These are phyloP conservation scores for Harrya chromipes DNA, from an alignment of 768 basidiomycete genomes.

Conservation along the genomic window DNA sequence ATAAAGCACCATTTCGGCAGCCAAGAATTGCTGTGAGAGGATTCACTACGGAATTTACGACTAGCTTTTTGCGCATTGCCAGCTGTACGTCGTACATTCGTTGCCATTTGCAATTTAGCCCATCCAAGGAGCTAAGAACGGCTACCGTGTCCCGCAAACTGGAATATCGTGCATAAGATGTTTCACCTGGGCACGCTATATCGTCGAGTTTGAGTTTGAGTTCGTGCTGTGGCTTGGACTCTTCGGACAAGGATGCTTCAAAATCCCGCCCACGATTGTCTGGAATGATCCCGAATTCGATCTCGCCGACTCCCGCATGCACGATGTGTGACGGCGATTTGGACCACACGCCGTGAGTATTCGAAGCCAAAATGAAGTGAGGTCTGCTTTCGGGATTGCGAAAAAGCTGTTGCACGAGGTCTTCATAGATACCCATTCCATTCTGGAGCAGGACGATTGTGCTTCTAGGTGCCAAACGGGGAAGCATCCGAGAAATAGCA, in stretches of 20 bases:
- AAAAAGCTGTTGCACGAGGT: constrained; percentile 64
- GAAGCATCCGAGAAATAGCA: constrained; percentile 56
- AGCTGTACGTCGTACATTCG: constrained; percentile 66
- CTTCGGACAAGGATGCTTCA: constrained; percentile 49
- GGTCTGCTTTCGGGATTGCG: constrained; percentile 71
- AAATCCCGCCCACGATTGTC: constrained; percentile 62
- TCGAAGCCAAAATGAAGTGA: constrained; percentile 80
- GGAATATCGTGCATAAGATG: constrained; percentile 44
- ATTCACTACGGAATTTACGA: constrained; percentile 79
- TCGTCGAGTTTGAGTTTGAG: constrained; percentile 50
- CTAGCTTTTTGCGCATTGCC: constrained; percentile 74
- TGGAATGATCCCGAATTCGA: constrained; percentile 79
- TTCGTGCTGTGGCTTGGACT: constrained; percentile 32
- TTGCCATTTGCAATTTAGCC: constrained; percentile 60
- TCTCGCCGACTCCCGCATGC: constrained; percentile 65
- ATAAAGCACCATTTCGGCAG: constrained; percentile 76
- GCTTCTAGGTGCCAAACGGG: constrained; percentile 59
- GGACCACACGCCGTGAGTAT: constrained; percentile 74
- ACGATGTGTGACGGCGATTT: constrained; percentile 53
- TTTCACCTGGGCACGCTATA: constrained; percentile 41
- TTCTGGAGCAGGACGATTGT: constrained; percentile 94
- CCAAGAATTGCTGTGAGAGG: constrained; percentile 80
- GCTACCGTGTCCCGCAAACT: constrained; percentile 68
- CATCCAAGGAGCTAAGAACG: constrained; percentile 52
- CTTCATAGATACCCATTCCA: constrained; percentile 90